Evolutionary conservation across 345 rosid genomes (phyloP).

Genomic region (Luvunga scandens): DNA sequence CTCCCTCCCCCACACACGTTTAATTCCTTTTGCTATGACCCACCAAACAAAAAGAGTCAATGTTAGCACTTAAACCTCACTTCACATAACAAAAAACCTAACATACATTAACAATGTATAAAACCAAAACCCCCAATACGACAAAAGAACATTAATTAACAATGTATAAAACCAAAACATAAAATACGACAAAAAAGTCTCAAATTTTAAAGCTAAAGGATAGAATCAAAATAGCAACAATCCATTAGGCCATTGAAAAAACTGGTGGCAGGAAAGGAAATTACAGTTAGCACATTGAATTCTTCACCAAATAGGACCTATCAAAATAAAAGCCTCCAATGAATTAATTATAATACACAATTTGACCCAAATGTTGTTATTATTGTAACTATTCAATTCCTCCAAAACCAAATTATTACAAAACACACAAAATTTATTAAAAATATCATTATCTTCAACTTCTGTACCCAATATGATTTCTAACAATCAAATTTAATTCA

Average conservation of each 20-base stretch:
- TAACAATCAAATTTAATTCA: not conserved
- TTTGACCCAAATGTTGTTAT: not conserved
- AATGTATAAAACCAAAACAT: not conserved
- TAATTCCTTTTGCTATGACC: constrained; percentile 28
- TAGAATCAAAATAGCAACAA: not conserved
- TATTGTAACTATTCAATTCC: not conserved
- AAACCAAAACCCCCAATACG: not conserved
- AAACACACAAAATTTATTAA: not conserved
- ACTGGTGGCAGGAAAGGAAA: not conserved
- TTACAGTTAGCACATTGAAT: not conserved
- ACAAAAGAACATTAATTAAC: not conserved
- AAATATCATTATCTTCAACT: not conserved
- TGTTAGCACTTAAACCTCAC: constrained; percentile 15
- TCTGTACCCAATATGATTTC: not conserved
- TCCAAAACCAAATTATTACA: not conserved
- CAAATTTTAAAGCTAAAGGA: not conserved
- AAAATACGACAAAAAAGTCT: not conserved
- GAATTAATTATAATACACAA: not conserved
- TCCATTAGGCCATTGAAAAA: constrained; percentile 3
- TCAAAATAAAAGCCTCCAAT: not conserved
- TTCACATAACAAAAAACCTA: not conserved
- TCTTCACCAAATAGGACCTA: not conserved
- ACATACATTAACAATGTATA: not conserved
- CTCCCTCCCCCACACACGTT: constrained; percentile 36
- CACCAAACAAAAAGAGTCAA: not conserved